These are phyloP conservation scores for Pythium oligandrum DNA, from an alignment of 352 stramenopile genomes.

Conservation along the genomic window DNA sequence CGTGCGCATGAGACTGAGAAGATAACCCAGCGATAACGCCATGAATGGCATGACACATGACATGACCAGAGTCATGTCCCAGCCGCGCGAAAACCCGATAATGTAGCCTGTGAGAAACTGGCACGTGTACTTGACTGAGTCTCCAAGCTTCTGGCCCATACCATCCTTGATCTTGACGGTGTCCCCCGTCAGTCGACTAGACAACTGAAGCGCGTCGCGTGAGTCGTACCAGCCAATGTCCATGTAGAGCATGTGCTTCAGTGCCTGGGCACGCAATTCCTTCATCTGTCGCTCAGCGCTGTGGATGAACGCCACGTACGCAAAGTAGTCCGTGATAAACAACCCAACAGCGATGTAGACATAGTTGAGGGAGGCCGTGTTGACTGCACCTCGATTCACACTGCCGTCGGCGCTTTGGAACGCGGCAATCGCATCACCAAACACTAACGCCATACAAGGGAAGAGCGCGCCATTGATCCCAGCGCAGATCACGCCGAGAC, in stretches of 20 bases:
- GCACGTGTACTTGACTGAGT: slow-evolving; percentile 9
- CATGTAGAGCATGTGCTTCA: slow-evolving; percentile 8
- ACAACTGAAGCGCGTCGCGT: slow-evolving; percentile 8
- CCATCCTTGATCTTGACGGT: background rate
- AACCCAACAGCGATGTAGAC: background rate
- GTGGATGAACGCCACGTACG: background rate
- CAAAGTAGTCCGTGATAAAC: background rate
- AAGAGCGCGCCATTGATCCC: background rate
- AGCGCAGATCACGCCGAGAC: background rate
- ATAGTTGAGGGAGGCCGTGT: background rate
- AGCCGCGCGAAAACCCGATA: slow-evolving; percentile 15
- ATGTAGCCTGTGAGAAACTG: slow-evolving; percentile 14
- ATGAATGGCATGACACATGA: slow-evolving; percentile 15
- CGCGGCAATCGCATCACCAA: background rate
- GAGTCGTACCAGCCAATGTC: slow-evolving; percentile 8
- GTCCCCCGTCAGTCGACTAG: background rate
- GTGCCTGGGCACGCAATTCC: background rate
- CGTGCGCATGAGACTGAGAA: slow-evolving; percentile 6
- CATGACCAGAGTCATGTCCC: slow-evolving; percentile 18
- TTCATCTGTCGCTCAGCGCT: background rate
- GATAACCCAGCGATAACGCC: slow-evolving; percentile 8
- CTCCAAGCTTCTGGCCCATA: slow-evolving; percentile 12
- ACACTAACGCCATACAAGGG: background rate
- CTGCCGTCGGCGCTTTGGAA: background rate
- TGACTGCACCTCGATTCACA: background rate